phyloP scores from a whole-genome alignment of 164 flowering plant species.

The Vitis amurensis region DNA sequence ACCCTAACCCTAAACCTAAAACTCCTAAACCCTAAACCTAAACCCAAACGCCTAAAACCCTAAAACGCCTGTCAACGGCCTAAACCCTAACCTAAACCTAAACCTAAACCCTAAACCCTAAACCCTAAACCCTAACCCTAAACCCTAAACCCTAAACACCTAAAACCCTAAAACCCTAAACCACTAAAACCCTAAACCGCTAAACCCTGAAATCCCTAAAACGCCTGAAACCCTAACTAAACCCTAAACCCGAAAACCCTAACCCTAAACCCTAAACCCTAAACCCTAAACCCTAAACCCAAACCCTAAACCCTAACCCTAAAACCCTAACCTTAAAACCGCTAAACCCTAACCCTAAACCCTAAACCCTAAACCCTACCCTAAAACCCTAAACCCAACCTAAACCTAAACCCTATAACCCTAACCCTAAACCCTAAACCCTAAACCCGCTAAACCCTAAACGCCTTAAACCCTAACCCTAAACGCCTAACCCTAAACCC shows the following conservation, averaged over 20 bases:
- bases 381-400: conserved; percentile 17
- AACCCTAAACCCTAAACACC: conserved; percentile 4
- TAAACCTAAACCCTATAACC: too few species aligned
- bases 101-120: conserved; percentile 4
- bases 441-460: too few species aligned
- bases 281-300: conserved; percentile 20
- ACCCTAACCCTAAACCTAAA: too few species aligned
- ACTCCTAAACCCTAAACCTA: too few species aligned
- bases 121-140: conserved; percentile 5
- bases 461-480: conserved; percentile 20
- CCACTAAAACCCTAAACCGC: too few species aligned
- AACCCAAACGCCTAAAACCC: too few species aligned
- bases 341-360: conserved; percentile 22
- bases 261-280: conserved; percentile 26
- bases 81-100: too few species aligned
- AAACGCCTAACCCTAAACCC: conserved; percentile 25
- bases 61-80: too few species aligned
- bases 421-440: too few species aligned
- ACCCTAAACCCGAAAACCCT: conserved; percentile 17
- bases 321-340: conserved; percentile 13
- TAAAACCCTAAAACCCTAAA: conserved; percentile 21
- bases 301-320: conserved; percentile 17
- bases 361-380: conserved; percentile 21
- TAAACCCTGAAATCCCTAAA: too few species aligned
- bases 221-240: too few species aligned